phyloP scores from a whole-genome alignment of 2,329 filamentous ascomycete species.

The Fusarium sp. region DNA sequence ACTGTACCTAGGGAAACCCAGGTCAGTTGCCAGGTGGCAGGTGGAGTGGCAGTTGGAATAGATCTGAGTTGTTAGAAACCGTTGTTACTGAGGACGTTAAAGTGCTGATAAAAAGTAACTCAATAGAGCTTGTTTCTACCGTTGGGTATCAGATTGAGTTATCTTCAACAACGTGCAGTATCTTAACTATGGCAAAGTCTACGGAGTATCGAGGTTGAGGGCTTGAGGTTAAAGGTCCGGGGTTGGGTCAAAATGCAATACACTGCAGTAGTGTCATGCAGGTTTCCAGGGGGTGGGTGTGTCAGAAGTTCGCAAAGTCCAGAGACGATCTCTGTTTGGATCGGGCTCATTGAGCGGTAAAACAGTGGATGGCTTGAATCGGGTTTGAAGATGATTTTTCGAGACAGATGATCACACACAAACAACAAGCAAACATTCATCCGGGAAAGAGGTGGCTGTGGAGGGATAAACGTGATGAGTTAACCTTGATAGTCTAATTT shows the following conservation, averaged over 20 bases:
- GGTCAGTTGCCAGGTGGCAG: background rate
- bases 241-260: constrained; percentile 31
- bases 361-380: constrained; percentile 29
- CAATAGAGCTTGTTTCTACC: background rate
- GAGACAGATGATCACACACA: constrained; percentile 25
- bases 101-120: too few relatives aligned
- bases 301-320: constrained; percentile 10
- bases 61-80: too few relatives aligned
- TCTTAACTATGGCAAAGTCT: constrained; percentile 15
- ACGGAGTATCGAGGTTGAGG: constrained; percentile 1
- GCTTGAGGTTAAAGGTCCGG: constrained; percentile 15
- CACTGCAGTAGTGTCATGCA: constrained; percentile 46
- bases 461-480: constrained; percentile 2
- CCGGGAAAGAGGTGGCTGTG: constrained; percentile 9
- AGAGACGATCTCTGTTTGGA: constrained; percentile 1
- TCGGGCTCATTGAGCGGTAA: constrained; percentile 23
- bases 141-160: background rate
- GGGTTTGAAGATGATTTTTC: constrained; percentile 29
- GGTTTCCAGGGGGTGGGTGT: constrained; percentile 39
- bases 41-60: background rate
- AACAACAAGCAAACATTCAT: background rate
- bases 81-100: background rate
- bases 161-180: background rate
- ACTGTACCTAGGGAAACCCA: constrained; percentile 7
- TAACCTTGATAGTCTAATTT: background rate